phyloP scores from a whole-genome alignment of 2,329 filamentous ascomycete genomes.

The Thelonectria olida region DNA sequence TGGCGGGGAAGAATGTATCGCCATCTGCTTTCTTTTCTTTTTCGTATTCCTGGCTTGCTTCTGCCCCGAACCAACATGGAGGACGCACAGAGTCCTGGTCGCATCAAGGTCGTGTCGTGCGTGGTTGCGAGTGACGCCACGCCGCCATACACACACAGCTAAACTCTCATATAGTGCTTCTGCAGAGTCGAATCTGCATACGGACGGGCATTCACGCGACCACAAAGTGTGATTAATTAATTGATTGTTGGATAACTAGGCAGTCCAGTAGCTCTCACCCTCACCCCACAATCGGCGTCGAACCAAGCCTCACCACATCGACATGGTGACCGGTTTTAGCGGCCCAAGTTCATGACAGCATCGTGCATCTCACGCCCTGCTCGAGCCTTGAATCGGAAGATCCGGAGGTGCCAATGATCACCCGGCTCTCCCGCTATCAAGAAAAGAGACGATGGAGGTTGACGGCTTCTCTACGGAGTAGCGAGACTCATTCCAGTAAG shows the following conservation, averaged over 20 bases:
- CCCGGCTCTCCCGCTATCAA: no score
- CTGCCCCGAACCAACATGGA: not conserved
- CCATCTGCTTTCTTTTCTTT: not conserved
- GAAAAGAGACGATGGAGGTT: no score
- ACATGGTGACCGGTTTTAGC: not conserved
- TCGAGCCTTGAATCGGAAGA: not conserved
- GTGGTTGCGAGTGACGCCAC: no score
- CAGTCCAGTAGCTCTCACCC: conserved; percentile 7
- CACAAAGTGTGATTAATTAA: not conserved
- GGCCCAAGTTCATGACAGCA: conserved; percentile 1
- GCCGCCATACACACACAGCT: no score
- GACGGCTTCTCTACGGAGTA: no score
- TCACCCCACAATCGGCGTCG: conserved; percentile 12
- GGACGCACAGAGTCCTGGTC: no score
- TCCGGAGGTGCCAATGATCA: conserved; percentile 3
- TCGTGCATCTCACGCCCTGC: not conserved
- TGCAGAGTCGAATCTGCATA: no score
- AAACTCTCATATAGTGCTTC: no score
- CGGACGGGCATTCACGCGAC: no score
- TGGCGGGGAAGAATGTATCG: not conserved
- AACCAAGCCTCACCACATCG: not conserved
- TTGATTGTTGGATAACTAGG: no score
- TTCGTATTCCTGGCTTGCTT: not conserved
- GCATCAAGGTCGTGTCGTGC: no score
- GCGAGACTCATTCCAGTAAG: not conserved